phyloP scores from a whole-genome alignment of 352 stramenopile genomes.

The Saprolegnia parasitica region DNA sequence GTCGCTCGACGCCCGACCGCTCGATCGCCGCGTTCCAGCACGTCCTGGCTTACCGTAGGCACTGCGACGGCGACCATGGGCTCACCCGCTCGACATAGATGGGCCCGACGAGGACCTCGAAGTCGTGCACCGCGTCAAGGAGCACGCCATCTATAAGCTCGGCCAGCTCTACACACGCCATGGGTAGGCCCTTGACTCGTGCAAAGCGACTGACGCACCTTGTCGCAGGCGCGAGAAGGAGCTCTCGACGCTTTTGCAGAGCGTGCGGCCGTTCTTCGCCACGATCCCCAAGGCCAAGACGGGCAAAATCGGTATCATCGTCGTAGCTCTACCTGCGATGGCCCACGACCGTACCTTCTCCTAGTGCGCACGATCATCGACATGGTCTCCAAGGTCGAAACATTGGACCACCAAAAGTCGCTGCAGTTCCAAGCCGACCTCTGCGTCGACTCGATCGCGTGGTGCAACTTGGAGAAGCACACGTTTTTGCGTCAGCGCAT shows the following conservation, averaged over 20 bases:
- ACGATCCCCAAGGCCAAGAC: constrained; percentile 97
- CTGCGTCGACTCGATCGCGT: constrained; percentile 94
- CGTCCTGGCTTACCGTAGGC: constrained; percentile 66
- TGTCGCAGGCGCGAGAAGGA: constrained; percentile 79
- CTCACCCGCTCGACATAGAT: constrained; percentile 12
- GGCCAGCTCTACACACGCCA: constrained; percentile 88
- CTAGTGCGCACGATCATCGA: constrained; percentile 96
- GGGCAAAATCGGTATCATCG: constrained; percentile 91
- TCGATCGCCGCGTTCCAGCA: constrained; percentile 59
- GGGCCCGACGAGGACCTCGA: constrained; percentile 53
- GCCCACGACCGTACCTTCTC: too few species aligned
- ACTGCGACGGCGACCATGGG: not conserved
- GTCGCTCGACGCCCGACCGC: constrained; percentile 37
- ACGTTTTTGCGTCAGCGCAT: constrained; percentile 98
- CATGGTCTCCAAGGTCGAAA: constrained; percentile 91
- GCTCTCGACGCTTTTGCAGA: constrained; percentile 78
- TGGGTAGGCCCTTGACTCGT: constrained; percentile 36
- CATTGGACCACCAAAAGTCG: constrained; percentile 83
- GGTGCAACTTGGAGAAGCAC: constrained; percentile 92
- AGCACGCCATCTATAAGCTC: constrained; percentile 95
- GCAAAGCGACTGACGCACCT: not conserved
- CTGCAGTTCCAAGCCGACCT: constrained; percentile 93
- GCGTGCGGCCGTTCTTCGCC: constrained; percentile 91
- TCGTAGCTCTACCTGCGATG: constrained; percentile 12
- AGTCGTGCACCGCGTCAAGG: constrained; percentile 89